Conservation (phyloP, 2,329 filamentous ascomycete genomes). For the Paecilomyces sp. region DNA sequence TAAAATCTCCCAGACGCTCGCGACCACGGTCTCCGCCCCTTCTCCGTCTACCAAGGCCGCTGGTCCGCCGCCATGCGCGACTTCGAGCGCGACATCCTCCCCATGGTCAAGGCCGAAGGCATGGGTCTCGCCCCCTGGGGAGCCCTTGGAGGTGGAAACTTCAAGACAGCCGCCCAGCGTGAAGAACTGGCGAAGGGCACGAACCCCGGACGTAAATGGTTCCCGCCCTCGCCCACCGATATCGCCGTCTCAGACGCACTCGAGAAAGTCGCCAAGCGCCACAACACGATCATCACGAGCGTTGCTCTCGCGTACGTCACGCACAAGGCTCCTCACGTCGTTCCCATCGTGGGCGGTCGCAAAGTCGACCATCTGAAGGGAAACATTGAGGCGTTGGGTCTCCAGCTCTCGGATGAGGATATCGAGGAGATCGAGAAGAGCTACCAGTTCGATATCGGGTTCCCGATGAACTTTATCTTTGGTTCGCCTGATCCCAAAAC, state of each 20-base stretch:
- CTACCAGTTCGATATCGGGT: conserved; percentile 44
- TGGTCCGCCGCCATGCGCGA: conserved; percentile 58
- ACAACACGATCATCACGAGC: conserved; percentile 11
- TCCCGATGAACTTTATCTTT: conserved; percentile 3
- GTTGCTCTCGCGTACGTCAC: conserved; percentile 46
- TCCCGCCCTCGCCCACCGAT: conserved; percentile 8
- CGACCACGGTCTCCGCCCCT: conserved; percentile 61
- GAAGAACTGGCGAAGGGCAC: conserved; percentile 22
- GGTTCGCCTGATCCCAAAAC: background rate
- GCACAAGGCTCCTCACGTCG: conserved; percentile 47
- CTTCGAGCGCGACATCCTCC: conserved; percentile 62
- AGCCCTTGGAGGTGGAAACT: conserved; percentile 43
- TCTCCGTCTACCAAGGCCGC: conserved; percentile 61
- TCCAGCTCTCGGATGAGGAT: conserved; percentile 47
- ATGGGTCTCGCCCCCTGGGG: conserved; percentile 55
- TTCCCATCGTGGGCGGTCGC: conserved; percentile 47
- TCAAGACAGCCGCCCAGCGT: conserved; percentile 34
- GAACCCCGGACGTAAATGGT: conserved; percentile 16
- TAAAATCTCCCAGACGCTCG: conserved; percentile 46
- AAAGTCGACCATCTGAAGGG: conserved; percentile 47
- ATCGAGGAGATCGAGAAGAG: conserved; percentile 49
- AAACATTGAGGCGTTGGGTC: conserved; percentile 50
- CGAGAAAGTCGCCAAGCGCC: conserved; percentile 10
- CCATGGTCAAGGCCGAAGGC: conserved; percentile 56
- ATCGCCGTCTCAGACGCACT: conserved; percentile 14